These are phyloP conservation scores for Geosmithia putterillii DNA, from an alignment of 2,329 filamentous ascomycete genomes.

Conservation along the genomic window DNA sequence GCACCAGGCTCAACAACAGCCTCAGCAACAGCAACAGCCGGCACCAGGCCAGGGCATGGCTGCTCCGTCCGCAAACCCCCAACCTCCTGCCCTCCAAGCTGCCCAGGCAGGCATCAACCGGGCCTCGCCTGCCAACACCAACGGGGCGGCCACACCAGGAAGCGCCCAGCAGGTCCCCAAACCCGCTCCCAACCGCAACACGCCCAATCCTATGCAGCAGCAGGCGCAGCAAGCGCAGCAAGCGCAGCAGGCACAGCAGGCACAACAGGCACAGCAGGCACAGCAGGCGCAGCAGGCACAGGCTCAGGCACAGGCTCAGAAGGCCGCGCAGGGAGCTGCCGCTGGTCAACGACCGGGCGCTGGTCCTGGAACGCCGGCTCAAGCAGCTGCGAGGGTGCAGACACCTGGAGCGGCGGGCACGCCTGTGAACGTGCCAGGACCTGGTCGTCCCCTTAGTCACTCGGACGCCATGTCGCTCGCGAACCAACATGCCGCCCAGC, in stretches of 20 bases:
- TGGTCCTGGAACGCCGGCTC: not conserved
- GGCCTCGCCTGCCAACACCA: constrained; percentile 1
- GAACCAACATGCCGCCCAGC: constrained; percentile 10
- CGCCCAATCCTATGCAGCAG: not conserved
- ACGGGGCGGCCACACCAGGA: not conserved
- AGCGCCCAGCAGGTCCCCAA: not conserved
- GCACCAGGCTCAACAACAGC: not conserved
- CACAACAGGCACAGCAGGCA: no score
- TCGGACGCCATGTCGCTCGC: constrained; percentile 5
- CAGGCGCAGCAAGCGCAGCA: constrained; percentile 1
- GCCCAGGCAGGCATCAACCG: not conserved
- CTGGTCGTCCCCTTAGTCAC: constrained; percentile 5
- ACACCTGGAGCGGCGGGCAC: constrained; percentile 1
- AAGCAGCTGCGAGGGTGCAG: not conserved
- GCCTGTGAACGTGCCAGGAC: constrained; percentile 2
- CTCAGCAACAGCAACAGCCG: not conserved
- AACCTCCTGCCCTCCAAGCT: not conserved
- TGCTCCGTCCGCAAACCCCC: not conserved
- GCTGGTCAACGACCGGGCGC: not conserved
- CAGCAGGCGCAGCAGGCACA: not conserved
- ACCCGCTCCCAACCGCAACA: not conserved
- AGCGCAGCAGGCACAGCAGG: not conserved
- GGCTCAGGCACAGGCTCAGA: not conserved
- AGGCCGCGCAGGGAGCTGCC: not conserved
- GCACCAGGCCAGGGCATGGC: not conserved